These are phyloP conservation scores for Zalerion maritima DNA, from an alignment of 495 filamentous ascomycete species.

Conservation along the genomic window DNA sequence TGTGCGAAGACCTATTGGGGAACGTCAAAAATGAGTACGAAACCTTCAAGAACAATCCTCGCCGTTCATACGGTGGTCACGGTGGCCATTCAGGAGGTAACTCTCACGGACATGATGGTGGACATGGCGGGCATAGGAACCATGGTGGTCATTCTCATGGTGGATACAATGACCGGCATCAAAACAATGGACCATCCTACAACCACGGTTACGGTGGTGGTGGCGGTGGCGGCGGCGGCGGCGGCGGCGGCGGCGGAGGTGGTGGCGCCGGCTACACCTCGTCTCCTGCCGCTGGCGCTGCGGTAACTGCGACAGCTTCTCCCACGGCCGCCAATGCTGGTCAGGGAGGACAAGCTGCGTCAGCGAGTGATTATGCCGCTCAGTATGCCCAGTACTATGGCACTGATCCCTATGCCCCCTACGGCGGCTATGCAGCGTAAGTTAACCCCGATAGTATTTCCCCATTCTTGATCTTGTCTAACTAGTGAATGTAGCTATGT, in stretches of 20 bases:
- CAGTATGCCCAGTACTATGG: slow-evolving; percentile 79
- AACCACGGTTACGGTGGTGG: slow-evolving; percentile 9
- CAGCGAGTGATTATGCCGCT: slow-evolving; percentile 48
- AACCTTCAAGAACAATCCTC: slow-evolving; percentile 72
- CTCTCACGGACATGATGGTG: slow-evolving; percentile 13
- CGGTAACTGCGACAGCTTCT: slow-evolving; percentile 17
- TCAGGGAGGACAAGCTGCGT: slow-evolving; percentile 21
- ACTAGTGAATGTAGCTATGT: slow-evolving; percentile 39
- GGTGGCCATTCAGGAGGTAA: slow-evolving; percentile 18
- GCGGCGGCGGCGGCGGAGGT: slow-evolving; percentile 17
- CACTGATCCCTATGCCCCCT: slow-evolving; percentile 78
- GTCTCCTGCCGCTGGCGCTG: slow-evolving; percentile 20
- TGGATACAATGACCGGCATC: slow-evolving; percentile 9
- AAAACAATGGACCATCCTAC: slow-evolving; percentile 8
- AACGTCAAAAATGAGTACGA: slow-evolving; percentile 82
- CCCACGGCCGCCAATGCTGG: slow-evolving; percentile 20
- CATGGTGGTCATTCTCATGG: too few relatives aligned
- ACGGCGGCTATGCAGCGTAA: slow-evolving; percentile 63
- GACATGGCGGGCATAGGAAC: too few relatives aligned
- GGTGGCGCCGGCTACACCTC: slow-evolving; percentile 19
- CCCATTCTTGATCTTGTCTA: background rate
- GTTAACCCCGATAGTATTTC: slow-evolving; percentile 12
- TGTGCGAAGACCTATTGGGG: slow-evolving; percentile 70
- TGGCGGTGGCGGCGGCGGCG: slow-evolving; percentile 16
- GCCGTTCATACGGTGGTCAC: slow-evolving; percentile 41